Evolutionary conservation across 768 basidiomycete genomes (phyloP), one percentile per base, ranked within the genome.

Genomic region (Zangia roseola): DNA sequence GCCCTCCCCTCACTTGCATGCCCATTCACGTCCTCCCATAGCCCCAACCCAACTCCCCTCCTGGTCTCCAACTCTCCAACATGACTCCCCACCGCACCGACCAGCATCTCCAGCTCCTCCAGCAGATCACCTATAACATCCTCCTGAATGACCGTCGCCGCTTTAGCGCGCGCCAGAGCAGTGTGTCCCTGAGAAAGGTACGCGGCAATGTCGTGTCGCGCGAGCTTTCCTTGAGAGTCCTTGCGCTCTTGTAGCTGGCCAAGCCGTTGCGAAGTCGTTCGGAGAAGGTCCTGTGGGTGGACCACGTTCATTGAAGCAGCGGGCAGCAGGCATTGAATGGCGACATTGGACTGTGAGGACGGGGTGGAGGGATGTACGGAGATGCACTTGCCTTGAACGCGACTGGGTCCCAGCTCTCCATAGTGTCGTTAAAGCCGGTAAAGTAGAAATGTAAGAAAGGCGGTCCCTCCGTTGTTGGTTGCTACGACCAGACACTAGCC

Each of bases 191-290:
- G 80, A 43, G 78, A 76, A 35, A 91, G 71, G 16, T 84, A 67
- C 12, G 78, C 82, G 6, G 85, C 81, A 49, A 91, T 83, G 62
- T 89, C 86, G 54, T 75, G 75, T 56, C 84, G 76, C 17, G 77
- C 80, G 37, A 87, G 80, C 30, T 74, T 76, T 2, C 75, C 77
- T 59, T 82, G 75, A 6, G 85, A 79, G 54, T 88, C 84, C 50
- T 83, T 79, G 64, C 79, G 81, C 53, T 83, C 81, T 60, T 87
- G 85, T 16, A 87, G 63, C 56, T 89, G 86, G 17, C 82, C 83
- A 24, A 91, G 73, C 43, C 76, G 75, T 54, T 86, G 83, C 39
- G 79, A 79, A 8, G 86, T 77, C 21, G 79, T 71, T 50, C 83
- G 76, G 40, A 90, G 73, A 50, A 86, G 81, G 17, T 75, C 69